phyloP scores from a whole-genome alignment of 208 protist species.

The Trypanosoma rangeli region DNA sequence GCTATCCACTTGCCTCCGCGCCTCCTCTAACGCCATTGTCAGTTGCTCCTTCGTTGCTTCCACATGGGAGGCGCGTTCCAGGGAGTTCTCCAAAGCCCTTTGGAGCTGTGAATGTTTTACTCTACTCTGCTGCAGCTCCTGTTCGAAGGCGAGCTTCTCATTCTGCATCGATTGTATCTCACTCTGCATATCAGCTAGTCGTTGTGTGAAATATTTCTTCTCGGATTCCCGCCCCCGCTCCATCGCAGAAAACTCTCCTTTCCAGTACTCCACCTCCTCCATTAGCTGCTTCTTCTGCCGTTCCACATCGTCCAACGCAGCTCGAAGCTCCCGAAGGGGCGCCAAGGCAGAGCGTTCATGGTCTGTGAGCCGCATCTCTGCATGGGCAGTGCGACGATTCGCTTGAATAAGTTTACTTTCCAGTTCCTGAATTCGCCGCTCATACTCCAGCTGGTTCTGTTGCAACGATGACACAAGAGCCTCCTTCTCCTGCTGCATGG shows the following conservation, averaged over 20 bases:
- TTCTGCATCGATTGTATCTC: conserved; percentile 18
- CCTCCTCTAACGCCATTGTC: conserved; percentile 12
- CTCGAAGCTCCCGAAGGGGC: conserved; percentile 52
- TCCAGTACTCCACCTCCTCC: conserved; percentile 14
- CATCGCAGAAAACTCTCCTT: conserved; percentile 20
- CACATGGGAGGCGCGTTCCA: conserved; percentile 11
- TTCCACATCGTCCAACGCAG: conserved; percentile 59
- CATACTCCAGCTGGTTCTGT: conserved; percentile 43
- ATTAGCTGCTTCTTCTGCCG: conserved; percentile 19
- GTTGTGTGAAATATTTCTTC: conserved; percentile 14
- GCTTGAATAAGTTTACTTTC: conserved; percentile 58
- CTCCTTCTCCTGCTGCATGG: conserved; percentile 41
- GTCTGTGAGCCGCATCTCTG: conserved; percentile 56
- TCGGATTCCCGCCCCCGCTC: conserved; percentile 8
- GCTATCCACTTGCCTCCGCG: conserved; percentile 7
- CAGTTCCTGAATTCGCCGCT: conserved; percentile 43
- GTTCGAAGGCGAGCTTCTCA: conserved; percentile 5
- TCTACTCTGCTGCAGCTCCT: conserved; percentile 15
- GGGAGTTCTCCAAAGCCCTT: conserved; percentile 3
- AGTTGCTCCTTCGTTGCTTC: conserved; percentile 29
- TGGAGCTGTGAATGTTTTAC: conserved; percentile 5
- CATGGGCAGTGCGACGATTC: conserved; percentile 48
- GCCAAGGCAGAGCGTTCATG: conserved; percentile 42
- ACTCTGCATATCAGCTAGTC: conserved; percentile 15
- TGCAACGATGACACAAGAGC: conserved; percentile 45